A percentile compares a stretch with the other conserved stretches of the same genome.
These are phyloP conservation scores for Emmonsiellopsis sp. DNA, from an alignment of 2,329 filamentous ascomycete species.

Conservation along the genomic window DNA sequence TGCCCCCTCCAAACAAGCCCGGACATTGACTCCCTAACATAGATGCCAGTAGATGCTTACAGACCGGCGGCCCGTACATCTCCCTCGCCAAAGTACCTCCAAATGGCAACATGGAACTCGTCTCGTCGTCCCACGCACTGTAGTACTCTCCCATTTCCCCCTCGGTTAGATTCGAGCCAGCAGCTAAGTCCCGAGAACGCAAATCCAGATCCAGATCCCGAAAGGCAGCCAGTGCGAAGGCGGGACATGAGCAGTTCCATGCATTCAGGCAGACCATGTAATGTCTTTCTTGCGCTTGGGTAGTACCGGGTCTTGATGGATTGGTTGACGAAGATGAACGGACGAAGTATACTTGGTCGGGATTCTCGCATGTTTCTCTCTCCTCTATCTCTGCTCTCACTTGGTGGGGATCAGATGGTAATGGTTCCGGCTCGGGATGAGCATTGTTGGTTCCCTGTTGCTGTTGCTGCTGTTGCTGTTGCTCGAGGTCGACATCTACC, in stretches of 20 bases:
- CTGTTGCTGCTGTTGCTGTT: no score
- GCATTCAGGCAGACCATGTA: slow-evolving; percentile 65
- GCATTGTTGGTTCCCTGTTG: no score
- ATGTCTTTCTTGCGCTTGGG: slow-evolving; percentile 9
- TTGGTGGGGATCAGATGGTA: background rate
- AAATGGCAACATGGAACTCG: slow-evolving; percentile 19
- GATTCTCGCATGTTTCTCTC: slow-evolving; percentile 1
- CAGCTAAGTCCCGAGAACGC: slow-evolving; percentile 1
- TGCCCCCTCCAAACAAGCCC: slow-evolving; percentile 45
- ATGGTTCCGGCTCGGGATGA: background rate
- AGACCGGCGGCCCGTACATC: background rate
- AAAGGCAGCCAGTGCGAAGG: slow-evolving; percentile 68
- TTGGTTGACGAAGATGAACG: slow-evolving; percentile 40
- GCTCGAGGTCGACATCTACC: no score
- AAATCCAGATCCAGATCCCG: slow-evolving; percentile 1
- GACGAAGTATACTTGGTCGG: slow-evolving; percentile 49
- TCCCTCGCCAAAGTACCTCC: slow-evolving; percentile 22
- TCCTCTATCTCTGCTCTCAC: background rate
- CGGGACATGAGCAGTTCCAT: slow-evolving; percentile 88
- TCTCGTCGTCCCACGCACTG: background rate
- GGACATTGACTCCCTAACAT: slow-evolving; percentile 60
- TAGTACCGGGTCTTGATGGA: slow-evolving; percentile 16
- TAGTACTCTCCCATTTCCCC: slow-evolving; percentile 1
- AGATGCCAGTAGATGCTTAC: slow-evolving; percentile 54
- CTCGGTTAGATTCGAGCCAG: no score